Evolutionary conservation across 306 rosid genomes (phyloP), one percentile per base, ranked within the genome.

Genomic region (Acacia confusa): DNA sequence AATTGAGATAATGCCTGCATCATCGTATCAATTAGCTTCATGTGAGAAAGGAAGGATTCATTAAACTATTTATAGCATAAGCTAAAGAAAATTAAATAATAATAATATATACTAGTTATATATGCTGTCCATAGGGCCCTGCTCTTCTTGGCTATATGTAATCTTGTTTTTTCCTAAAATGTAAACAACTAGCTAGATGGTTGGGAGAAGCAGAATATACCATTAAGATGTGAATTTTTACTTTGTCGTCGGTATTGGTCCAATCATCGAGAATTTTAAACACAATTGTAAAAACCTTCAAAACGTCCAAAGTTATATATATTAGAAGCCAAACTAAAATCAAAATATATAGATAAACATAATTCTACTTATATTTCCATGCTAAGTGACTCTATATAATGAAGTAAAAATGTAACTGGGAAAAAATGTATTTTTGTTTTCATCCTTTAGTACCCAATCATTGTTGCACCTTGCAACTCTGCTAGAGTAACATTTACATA

Each of bases 1-100:
- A 84, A 50, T 60, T 45, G 63, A 48, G 30, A 70, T 53, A 79
- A 53, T 79, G 84, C 84, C 87, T 84, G 75, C 81, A 79, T 19
- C 81, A 79, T 19, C 52, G 32, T 43, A 7, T 57, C n/a, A 53
- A 55, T 55, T n/a, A 20, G 76, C 13, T 32, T 36, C 73, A 16
- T 58, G 63, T 64, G 11, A 47, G 48, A 38, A 82, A 34, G 48
- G 52, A 82, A 58, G 30, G 9, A 34, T 58, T 36, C 17, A 47
- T 60, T 25, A 4, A 10, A 25, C 32, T 60, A 12, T 10, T 24
- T 25, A 60, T 24, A 11, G 64, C 15, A 20, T 7, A 7, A 55
- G 11, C 27, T 55, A 55, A 6, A 6, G 25, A n/a, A 20, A 55
- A 45, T 4, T 45, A 14, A 45, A 53, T 53, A 53, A 50, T 41